Conservation (phyloP, 2,329 filamentous ascomycete species). For the Neophaeococcomyces mojaviensis region DNA sequence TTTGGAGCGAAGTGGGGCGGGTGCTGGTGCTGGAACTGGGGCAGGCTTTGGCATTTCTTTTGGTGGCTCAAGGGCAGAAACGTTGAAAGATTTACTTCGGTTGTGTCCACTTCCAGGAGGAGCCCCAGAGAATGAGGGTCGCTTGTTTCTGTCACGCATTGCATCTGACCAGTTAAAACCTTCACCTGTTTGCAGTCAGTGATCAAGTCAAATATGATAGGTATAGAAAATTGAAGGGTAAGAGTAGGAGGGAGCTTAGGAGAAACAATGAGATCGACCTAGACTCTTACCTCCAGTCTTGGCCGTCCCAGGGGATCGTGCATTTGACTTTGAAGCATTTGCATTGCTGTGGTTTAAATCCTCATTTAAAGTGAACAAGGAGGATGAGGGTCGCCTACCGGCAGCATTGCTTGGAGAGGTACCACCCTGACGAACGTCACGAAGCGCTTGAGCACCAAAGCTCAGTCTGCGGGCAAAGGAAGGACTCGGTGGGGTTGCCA, state of each 20-base stretch:
- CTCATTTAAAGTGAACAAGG: slow-evolving; percentile 31
- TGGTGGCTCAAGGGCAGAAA: slow-evolving; percentile 46
- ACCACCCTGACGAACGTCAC: slow-evolving; percentile 56
- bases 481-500: slow-evolving; percentile 60
- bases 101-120: slow-evolving; percentile 14
- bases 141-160: slow-evolving; percentile 83
- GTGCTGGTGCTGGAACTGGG: slow-evolving; percentile 13
- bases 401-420: slow-evolving; percentile 59
- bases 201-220: slow-evolving; percentile 51
- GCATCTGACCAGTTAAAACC: slow-evolving; percentile 97
- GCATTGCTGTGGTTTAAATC: slow-evolving; percentile 18
- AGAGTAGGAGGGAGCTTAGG: no score
- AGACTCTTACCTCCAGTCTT: slow-evolving; percentile 44
- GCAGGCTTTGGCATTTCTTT: slow-evolving; percentile 34
- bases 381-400: slow-evolving; percentile 50
- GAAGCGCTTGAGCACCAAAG: slow-evolving; percentile 74
- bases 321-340: slow-evolving; percentile 11
- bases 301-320: slow-evolving; percentile 20
- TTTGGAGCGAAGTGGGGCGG: slow-evolving; percentile 29
- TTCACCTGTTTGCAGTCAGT: slow-evolving; percentile 56
- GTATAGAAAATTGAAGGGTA: slow-evolving; percentile 38
- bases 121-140: slow-evolving; percentile 46
- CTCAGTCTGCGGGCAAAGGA: slow-evolving; percentile 75
- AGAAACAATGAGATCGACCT: slow-evolving; percentile 43
- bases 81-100: slow-evolving; percentile 20